Base-by-base conservation (phyloP, 495 filamentous ascomycete species). In the Staphylotrichum tortipilum region DNA sequence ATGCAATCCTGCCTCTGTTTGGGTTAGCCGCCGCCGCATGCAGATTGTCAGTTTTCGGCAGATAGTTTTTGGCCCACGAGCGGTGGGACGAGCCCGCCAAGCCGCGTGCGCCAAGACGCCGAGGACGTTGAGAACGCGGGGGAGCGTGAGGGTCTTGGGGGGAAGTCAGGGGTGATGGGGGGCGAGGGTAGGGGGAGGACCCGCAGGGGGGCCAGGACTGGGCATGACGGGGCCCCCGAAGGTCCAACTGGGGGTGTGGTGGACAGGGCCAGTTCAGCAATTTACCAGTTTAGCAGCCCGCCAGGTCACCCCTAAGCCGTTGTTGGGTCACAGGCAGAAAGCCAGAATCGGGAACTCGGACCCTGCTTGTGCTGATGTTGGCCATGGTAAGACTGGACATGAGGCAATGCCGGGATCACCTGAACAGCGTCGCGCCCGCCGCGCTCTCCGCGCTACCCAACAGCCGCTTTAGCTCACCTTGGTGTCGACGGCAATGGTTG, bases 31-130 rank as follows among this genome's bases (percentile, higher is more conserved):
- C 15, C 23, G 39, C 39, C 28, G 23, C 19, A 12, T 36, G 44
- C 44, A 28, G 34, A 9, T 38, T 18, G 17, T 48, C 23, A 18
- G 22, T 39, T 33, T 54, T n/a, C 51, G 45, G 51, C 51, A 54
- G 44, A 49, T 54, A 48, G 31, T 44, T 44, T 49, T 49, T 38
- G 33, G 44, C 18, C 38, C 44, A 22, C 43, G 19, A 8, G 39
- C 38, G 41, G 35, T 29, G 22, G 36, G 26, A 23, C 18, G 17
- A 29, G 29, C 28, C 4, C 22, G 33, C 33, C 40, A 52, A 45
- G 30, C 37, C n/a, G 10, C 17, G 35, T 9, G 6, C 33, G 44
- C 50, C 50, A 53, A 53, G 51, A 24, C 30, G 12, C 39, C 29
- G 21, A 22, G 14, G 34, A 31, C 38, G 15, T 36, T 35, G 31